Conservation (phyloP, 345 rosid species). For the Aquilaria sinensis region DNA sequence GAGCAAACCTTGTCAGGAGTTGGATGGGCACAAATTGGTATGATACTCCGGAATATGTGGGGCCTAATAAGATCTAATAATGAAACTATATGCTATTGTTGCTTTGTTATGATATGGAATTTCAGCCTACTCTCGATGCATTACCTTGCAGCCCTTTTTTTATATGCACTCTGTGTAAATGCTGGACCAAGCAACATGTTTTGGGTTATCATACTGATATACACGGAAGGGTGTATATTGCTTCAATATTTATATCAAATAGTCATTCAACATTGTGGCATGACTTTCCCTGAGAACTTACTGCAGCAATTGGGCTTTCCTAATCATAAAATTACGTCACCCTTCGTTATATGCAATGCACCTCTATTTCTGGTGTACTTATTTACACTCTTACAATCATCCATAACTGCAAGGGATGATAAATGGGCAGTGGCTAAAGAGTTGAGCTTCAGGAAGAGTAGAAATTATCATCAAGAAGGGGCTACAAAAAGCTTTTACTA, state of each 20-base stretch:
- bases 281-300: slow-evolving; percentile 43
- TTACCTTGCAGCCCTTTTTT: slow-evolving; percentile 81
- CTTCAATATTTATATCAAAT: slow-evolving; percentile 85
- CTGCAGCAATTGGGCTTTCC: slow-evolving; percentile 83
- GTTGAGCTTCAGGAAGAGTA: slow-evolving; percentile 33
- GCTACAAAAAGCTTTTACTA: slow-evolving; percentile 37
- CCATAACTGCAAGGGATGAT: slow-evolving; percentile 83
- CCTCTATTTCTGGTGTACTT: slow-evolving; percentile 89
- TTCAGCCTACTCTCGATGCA: slow-evolving; percentile 93
- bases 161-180: slow-evolving; percentile 87
- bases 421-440: slow-evolving; percentile 64
- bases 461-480: slow-evolving; percentile 35
- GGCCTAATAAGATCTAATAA: slow-evolving; percentile 86
- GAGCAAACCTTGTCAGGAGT: slow-evolving; percentile 46
- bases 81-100: slow-evolving; percentile 83
- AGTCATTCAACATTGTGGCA: slow-evolving; percentile 78
- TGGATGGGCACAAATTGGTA: slow-evolving; percentile 75
- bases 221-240: slow-evolving; percentile 78
- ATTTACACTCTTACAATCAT: slow-evolving; percentile 86
- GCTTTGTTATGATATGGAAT: slow-evolving; percentile 87
- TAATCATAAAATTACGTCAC: slow-evolving; percentile 59
- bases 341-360: slow-evolving; percentile 78
- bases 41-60: slow-evolving; percentile 84
- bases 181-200: slow-evolving; percentile 83
- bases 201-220: slow-evolving; percentile 85